phyloP scores from a whole-genome alignment of 2,329 filamentous ascomycete genomes.

The Hymenoscyphus albidus region DNA sequence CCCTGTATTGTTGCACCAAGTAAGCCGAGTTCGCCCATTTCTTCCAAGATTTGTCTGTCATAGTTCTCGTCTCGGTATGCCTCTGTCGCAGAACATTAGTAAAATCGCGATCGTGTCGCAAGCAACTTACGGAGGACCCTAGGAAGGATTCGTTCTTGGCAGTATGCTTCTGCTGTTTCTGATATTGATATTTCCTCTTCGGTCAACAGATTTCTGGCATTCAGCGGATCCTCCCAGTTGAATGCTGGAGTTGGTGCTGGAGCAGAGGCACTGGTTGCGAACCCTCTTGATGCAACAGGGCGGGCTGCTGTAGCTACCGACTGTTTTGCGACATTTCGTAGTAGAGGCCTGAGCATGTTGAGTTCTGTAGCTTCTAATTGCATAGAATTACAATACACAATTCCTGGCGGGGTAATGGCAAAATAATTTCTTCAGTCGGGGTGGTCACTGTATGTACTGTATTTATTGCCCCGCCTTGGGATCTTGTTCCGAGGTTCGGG shows the following conservation, averaged over 20 bases:
- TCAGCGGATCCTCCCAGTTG: conserved; percentile 89
- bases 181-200: conserved; percentile 88
- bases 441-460: not conserved
- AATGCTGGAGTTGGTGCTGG: conserved; percentile 45
- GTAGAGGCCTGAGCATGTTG: conserved; percentile 32
- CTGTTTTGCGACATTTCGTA: conserved; percentile 26
- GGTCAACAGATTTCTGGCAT: conserved; percentile 69
- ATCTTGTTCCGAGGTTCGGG: conserved; percentile 2
- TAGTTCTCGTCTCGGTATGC: conserved; percentile 84
- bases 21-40: conserved; percentile 91
- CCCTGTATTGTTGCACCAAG: conserved; percentile 82
- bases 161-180: conserved; percentile 89
- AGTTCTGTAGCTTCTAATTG: not conserved
- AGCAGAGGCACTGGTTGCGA: conserved; percentile 29
- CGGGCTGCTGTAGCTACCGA: conserved; percentile 23
- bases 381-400: not conserved
- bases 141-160: conserved; percentile 82
- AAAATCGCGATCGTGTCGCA: conserved; percentile 12
- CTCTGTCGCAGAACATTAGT: conserved; percentile 47
- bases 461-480: not conserved
- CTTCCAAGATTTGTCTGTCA: conserved; percentile 77
- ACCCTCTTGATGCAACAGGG: conserved; percentile 23
- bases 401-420: not conserved
- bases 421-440: not conserved
- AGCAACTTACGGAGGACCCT: conserved; percentile 70